Evolutionary conservation across 805 yeast species (phyloP).

Genomic region (Lipomyces yamadae): DNA sequence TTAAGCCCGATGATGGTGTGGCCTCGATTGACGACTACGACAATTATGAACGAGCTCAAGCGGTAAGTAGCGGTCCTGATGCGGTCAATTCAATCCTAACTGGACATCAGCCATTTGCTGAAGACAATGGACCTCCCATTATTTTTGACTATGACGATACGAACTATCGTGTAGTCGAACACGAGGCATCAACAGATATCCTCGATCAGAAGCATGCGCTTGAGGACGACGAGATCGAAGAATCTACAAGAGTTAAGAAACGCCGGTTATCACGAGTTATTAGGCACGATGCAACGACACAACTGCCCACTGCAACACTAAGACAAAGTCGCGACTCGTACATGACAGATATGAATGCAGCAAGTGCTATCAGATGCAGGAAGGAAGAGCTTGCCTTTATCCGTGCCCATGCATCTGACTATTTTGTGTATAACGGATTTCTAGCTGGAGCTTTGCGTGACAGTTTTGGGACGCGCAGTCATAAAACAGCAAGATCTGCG

Average conservation of each 20-base stretch:
- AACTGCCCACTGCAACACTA: slow-evolving; percentile 11
- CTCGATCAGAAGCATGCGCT: slow-evolving; percentile 1
- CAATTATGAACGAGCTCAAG: background rate
- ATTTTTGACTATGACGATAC: slow-evolving; percentile 7
- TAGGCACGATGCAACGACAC: slow-evolving; percentile 13
- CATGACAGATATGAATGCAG: slow-evolving; percentile 14
- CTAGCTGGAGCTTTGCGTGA: background rate
- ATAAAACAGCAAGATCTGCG: background rate
- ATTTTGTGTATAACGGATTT: slow-evolving; percentile 18
- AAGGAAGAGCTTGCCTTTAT: background rate
- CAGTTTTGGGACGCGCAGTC: background rate
- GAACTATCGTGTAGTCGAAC: slow-evolving; percentile 5
- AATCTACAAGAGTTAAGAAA: slow-evolving; percentile 3
- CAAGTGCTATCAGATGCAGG: background rate
- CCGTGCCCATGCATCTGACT: slow-evolving; percentile 6
- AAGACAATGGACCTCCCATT: background rate
- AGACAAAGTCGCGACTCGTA: slow-evolving; percentile 18
- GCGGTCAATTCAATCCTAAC: background rate
- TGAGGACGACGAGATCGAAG: background rate
- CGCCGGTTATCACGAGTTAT: background rate
- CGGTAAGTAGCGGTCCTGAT: too few species aligned
- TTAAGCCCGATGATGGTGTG: background rate
- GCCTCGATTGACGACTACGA: background rate
- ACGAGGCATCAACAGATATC: background rate
- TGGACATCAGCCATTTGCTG: background rate